Base-by-base conservation (phyloP, 2,329 filamentous ascomycete genomes). In the Cladosporium velox region DNA sequence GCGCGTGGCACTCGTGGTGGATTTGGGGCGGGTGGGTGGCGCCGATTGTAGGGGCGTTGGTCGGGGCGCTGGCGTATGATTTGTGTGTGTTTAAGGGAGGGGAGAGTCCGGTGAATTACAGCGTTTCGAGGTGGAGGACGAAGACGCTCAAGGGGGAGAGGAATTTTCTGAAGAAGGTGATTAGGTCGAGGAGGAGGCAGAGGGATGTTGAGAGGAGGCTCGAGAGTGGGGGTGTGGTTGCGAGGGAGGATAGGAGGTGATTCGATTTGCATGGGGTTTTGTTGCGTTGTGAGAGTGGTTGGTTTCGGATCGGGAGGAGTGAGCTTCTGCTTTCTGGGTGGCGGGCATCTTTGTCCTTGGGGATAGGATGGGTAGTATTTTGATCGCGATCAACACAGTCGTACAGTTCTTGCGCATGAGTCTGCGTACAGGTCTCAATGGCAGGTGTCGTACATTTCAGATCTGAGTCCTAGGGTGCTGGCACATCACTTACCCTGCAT, bases 21-120 rank as follows among this genome's bases (percentile, higher is more conserved):
- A 79, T 84, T 58, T 84, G 81, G 71, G 82, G 82, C 4, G 78
- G 81, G 4, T 75, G 74, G 72, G 67, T 70, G 21, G 82, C 79
- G 2, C 75, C 81, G 0, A 70, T 82, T 0, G 67, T 71, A 1
- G 83, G 82, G 0, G 77, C 79, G 0, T 71, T 84, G 3, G 69
- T 79, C 11, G 82, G 83, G 0, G 81, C 72, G 0, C 77, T 83
- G 47, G 65, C 84, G 35, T 85, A 85, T 69, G 83, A 84, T 72
- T 74, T 78, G 26, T 78, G 80, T 51, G 81, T 85, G 60, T 85
- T 85, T 71, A 81, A 81, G 10, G 74, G 74, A 11, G 82, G 81
- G 0, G 83, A 85, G 70, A 81, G 78, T 63, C 83, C 82, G 0
- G 79, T 85, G n/a, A 85, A 85, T 68, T 85, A 84, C 70, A 80